These are phyloP conservation scores for Psidium friedrichsthalianum DNA, from an alignment of 345 rosid genomes.

Conservation along the genomic window DNA sequence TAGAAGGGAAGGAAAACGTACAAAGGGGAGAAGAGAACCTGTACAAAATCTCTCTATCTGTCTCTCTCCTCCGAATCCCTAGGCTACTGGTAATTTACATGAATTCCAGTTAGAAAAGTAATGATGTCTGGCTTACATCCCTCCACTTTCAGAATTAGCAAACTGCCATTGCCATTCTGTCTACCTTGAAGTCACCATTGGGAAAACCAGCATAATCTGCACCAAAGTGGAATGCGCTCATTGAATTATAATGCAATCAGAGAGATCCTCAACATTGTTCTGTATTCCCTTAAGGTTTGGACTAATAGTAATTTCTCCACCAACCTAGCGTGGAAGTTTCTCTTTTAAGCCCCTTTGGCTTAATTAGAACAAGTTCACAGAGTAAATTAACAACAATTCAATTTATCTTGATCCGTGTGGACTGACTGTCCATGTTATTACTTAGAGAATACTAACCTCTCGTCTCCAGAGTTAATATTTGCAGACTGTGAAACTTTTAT, in stretches of 20 bases:
- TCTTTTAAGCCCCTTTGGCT: not conserved
- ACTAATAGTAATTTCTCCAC: not conserved
- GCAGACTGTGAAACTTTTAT: not conserved
- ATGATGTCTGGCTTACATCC: conserved; percentile 2
- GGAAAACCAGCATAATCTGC: conserved; percentile 38
- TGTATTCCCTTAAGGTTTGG: not conserved
- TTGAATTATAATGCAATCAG: not conserved
- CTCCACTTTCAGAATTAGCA: conserved; percentile 5
- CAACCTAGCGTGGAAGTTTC: not conserved
- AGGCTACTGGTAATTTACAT: conserved; percentile 49
- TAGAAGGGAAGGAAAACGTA: conserved; percentile 14
- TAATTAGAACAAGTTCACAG: not conserved
- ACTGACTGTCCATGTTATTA: not conserved
- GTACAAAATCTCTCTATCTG: conserved; percentile 58
- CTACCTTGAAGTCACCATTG: conserved; percentile 10
- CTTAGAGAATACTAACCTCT: not conserved
- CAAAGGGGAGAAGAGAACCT: conserved; percentile 17
- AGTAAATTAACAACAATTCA: not conserved
- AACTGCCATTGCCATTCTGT: conserved; percentile 5
- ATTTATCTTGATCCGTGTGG: not conserved
- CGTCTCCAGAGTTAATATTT: not conserved
- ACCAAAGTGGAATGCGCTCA: not conserved
- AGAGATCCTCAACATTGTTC: not conserved
- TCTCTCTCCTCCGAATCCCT: conserved; percentile 40
- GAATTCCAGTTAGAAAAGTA: conserved; percentile 12